A percentile compares a stretch with the other conserved stretches of the same genome.
Conservation (phyloP, 768 basidiomycete species). For the Calocybe gangraenosa region DNA sequence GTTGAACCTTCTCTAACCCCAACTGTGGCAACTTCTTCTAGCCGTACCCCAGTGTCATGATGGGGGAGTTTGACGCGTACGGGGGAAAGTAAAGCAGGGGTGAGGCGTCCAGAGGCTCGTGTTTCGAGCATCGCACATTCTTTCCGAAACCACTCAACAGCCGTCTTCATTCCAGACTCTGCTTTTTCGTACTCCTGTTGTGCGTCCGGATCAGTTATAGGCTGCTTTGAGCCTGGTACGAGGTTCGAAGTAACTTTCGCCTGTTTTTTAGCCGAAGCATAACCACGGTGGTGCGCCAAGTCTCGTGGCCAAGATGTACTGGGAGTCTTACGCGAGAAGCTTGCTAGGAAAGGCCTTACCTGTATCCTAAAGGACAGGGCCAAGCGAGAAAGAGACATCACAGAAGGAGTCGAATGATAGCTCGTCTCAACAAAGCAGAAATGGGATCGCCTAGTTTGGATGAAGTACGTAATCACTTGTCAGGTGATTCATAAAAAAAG, state of each 20-base stretch:
- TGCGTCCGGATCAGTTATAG: slow-evolving; percentile 48
- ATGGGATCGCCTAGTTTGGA: no score
- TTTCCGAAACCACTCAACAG: slow-evolving; percentile 73
- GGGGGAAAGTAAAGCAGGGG: slow-evolving; percentile 63
- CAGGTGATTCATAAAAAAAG: background rate
- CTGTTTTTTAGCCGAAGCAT: slow-evolving; percentile 28
- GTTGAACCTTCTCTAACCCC: slow-evolving; percentile 76
- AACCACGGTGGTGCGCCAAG: slow-evolving; percentile 10
- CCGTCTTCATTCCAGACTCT: slow-evolving; percentile 57
- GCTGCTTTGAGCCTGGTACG: slow-evolving; percentile 65
- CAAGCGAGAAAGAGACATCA: slow-evolving; percentile 3
- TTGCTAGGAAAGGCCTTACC: background rate
- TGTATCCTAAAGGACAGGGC: background rate
- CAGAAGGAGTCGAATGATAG: background rate
- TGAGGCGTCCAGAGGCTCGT: slow-evolving; percentile 73
- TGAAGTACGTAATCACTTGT: background rate
- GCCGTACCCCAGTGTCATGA: slow-evolving; percentile 30
- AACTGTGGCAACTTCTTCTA: slow-evolving; percentile 77
- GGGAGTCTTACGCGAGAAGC: background rate
- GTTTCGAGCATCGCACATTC: slow-evolving; percentile 71
- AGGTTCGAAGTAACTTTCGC: slow-evolving; percentile 52
- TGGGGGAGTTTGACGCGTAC: slow-evolving; percentile 57
- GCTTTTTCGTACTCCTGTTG: slow-evolving; percentile 59
- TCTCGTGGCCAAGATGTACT: background rate
- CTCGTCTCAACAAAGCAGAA: background rate